A percentile compares a stretch with the other conserved stretches of the same genome.
Evolutionary conservation across 2,329 filamentous ascomycete genomes (phyloP).

Genomic region (Sporothrix inflata): DNA sequence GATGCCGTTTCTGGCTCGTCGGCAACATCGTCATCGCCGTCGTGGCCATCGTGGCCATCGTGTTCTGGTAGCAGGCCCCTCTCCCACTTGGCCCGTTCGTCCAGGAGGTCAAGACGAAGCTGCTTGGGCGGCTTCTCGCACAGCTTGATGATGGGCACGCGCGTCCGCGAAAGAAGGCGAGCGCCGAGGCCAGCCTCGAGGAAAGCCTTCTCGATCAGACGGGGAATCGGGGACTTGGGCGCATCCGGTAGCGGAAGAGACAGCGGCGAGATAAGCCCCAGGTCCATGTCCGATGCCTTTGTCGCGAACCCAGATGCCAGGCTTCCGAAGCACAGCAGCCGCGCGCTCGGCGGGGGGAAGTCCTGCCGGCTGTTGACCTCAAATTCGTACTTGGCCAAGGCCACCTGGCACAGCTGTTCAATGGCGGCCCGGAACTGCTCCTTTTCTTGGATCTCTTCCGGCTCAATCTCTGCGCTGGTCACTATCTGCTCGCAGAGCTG

Average conservation of each 20-base stretch:
- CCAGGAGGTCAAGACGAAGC: slow-evolving; percentile 63
- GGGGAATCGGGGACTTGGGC: slow-evolving; percentile 66
- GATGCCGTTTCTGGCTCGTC: slow-evolving; percentile 32
- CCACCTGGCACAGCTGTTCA: slow-evolving; percentile 65
- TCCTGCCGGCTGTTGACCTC: slow-evolving; percentile 45
- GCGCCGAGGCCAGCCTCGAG: slow-evolving; percentile 74
- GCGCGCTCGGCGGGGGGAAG: slow-evolving; percentile 61
- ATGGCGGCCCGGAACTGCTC: slow-evolving; percentile 69
- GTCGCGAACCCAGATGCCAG: slow-evolving; percentile 84
- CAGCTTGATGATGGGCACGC: slow-evolving; percentile 86
- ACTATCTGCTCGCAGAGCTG: slow-evolving; percentile 54
- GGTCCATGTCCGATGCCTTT: slow-evolving; percentile 87
- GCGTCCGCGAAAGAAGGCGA: slow-evolving; percentile 73
- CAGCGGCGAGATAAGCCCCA: slow-evolving; percentile 71
- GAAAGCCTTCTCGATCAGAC: slow-evolving; percentile 74
- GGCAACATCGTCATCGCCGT: slow-evolving; percentile 39
- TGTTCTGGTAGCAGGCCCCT: slow-evolving; percentile 51
- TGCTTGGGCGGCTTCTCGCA: slow-evolving; percentile 70
- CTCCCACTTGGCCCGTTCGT: slow-evolving; percentile 74
- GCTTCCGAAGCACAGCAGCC: slow-evolving; percentile 79
- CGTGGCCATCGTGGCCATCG: slow-evolving; percentile 37
- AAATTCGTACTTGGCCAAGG: slow-evolving; percentile 58
- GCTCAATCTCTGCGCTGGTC: slow-evolving; percentile 63
- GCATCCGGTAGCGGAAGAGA: slow-evolving; percentile 59
- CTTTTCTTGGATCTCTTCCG: slow-evolving; percentile 68